A percentile compares a stretch with the other conserved stretches of the same genome.
Conservation (phyloP, 805 yeast genomes). For the Barnettozyma sp. region DNA sequence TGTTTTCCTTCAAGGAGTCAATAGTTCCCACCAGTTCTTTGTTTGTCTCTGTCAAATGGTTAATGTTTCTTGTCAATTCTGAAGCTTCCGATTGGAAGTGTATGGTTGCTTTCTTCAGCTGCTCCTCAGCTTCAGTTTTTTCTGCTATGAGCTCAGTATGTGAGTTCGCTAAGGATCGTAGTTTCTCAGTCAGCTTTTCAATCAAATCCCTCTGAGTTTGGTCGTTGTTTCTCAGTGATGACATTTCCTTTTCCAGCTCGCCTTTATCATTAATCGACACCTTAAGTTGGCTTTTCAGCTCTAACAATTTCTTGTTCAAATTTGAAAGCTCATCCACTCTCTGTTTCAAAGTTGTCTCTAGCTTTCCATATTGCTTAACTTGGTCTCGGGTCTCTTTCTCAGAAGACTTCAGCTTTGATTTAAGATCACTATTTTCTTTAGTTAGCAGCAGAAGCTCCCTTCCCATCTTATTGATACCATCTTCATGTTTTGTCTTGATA, state of each 20-base stretch:
- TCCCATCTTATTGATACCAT: slow-evolving; percentile 86
- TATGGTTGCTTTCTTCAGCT: slow-evolving; percentile 10
- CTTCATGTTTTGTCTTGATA: slow-evolving; percentile 63
- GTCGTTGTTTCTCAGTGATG: slow-evolving; percentile 22
- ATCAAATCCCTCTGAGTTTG: slow-evolving; percentile 30
- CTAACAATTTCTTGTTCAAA: slow-evolving; percentile 12
- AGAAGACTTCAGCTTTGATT: slow-evolving; percentile 34
- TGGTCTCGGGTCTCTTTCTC: slow-evolving; percentile 27
- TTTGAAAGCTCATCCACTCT: slow-evolving; percentile 13
- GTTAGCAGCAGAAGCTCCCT: slow-evolving; percentile 67
- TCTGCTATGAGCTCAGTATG: slow-evolving; percentile 25
- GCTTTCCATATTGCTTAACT: slow-evolving; percentile 19
- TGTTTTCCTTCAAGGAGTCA: slow-evolving; percentile 11
- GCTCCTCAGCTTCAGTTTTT: slow-evolving; percentile 17
- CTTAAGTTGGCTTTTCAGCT: slow-evolving; percentile 4
- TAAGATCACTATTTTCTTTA: slow-evolving; percentile 48
- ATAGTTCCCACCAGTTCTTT: slow-evolving; percentile 6
- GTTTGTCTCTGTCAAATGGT: slow-evolving; percentile 11
- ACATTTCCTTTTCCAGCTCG: slow-evolving; percentile 20
- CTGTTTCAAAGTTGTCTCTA: slow-evolving; percentile 15
- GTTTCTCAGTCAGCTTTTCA: slow-evolving; percentile 38
- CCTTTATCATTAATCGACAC: neutral
- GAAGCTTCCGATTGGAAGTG: slow-evolving; percentile 14
- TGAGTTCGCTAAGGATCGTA: slow-evolving; percentile 35
- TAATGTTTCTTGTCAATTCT: slow-evolving; percentile 11